These are phyloP conservation scores for Coniochaeta sp. DNA, from an alignment of 2,329 filamentous ascomycete genomes.

Conservation along the genomic window DNA sequence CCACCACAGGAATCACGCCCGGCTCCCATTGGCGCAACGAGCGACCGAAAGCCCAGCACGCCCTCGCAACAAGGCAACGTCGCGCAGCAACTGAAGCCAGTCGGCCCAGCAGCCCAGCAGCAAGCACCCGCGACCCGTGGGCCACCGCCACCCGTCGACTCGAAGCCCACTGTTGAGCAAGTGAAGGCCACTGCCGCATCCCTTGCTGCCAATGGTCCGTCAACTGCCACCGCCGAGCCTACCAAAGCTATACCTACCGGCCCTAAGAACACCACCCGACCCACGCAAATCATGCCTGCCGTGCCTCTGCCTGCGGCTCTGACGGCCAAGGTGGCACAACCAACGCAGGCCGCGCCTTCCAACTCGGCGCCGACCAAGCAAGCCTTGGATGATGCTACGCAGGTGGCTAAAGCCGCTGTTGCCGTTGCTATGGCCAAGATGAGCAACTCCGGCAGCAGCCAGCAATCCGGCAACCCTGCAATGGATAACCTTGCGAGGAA, in stretches of 20 bases:
- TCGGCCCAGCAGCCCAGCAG: conserved; percentile 35
- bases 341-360: conserved; percentile 21
- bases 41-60: conserved; percentile 40
- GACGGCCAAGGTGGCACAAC: conserved; percentile 19
- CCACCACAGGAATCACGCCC: conserved; percentile 32
- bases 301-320: conserved; percentile 52
- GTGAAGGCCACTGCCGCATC: conserved; percentile 48
- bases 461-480: conserved; percentile 32
- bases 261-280: conserved; percentile 30
- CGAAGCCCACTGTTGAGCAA: conserved; percentile 55
- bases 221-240: conserved; percentile 25
- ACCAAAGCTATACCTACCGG: conserved; percentile 37
- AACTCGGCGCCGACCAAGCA: conserved; percentile 31
- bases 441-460: conserved; percentile 5
- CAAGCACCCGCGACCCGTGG: conserved; percentile 31
- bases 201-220: conserved; percentile 27
- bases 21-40: conserved; percentile 42
- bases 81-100: conserved; percentile 46
- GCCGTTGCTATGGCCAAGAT: conserved; percentile 74
- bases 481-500: conserved; percentile 69
- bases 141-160: conserved; percentile 59
- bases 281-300: conserved; percentile 53
- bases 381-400: conserved; percentile 59
- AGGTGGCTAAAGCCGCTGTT: conserved; percentile 70
- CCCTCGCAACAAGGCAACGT: conserved; percentile 36